Evolutionary conservation across 345 rosid genomes (phyloP).

Genomic region (Nephelium lappaceum): DNA sequence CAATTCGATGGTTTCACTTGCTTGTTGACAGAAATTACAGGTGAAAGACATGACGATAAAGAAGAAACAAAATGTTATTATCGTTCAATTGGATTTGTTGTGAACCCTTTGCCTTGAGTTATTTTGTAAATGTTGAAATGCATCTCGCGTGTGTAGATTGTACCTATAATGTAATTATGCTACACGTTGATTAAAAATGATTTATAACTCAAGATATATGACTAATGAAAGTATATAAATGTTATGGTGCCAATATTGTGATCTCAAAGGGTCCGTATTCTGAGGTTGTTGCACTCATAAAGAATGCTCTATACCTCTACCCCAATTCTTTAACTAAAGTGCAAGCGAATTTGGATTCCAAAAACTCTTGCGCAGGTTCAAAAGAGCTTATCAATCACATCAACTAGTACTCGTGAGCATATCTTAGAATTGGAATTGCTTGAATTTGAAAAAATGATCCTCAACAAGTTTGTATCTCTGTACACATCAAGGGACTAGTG

Average conservation of each 20-base stretch:
- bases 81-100: neutral
- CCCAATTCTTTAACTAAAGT: neutral
- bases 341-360: neutral
- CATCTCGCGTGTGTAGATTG: neutral
- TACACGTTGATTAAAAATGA: too few species aligned
- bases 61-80: neutral
- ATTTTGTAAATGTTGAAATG: neutral
- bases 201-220: neutral
- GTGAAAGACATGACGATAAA: neutral
- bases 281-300: neutral
- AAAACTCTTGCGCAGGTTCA: neutral
- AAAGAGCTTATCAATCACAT: neutral
- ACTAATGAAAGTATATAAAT: neutral
- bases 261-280: neutral
- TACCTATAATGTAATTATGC: neutral
- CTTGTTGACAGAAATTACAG: neutral
- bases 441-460: neutral
- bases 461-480: neutral
- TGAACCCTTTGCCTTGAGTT: neutral
- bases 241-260: neutral
- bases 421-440: neutral
- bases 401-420: neutral
- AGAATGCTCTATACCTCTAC: neutral
- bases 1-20: neutral
- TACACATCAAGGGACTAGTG: neutral